These are phyloP conservation scores for Sarocladiaceae sp. DNA, from an alignment of 2,329 filamentous ascomycete genomes.

Conservation along the genomic window DNA sequence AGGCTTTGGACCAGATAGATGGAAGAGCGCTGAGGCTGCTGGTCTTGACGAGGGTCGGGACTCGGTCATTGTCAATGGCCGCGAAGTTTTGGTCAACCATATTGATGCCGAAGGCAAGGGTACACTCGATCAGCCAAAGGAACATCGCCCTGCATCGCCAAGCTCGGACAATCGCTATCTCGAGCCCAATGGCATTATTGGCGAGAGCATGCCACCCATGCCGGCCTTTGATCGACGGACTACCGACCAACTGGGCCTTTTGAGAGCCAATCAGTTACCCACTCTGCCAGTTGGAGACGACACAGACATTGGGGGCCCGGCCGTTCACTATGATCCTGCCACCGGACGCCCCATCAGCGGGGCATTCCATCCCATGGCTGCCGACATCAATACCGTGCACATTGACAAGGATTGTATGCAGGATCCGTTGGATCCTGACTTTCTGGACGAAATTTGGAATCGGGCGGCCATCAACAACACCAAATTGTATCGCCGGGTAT, in stretches of 20 bases:
- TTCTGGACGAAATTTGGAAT: constrained; percentile 87
- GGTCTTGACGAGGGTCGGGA: constrained; percentile 65
- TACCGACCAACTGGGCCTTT: constrained; percentile 64
- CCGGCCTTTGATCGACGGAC: constrained; percentile 55
- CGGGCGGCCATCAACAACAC: constrained; percentile 90
- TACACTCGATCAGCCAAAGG: constrained; percentile 42
- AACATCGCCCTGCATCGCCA: constrained; percentile 20
- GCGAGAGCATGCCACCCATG: constrained; percentile 54
- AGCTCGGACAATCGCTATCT: constrained; percentile 26
- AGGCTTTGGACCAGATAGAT: constrained; percentile 72
- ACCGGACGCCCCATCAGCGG: constrained; percentile 42
- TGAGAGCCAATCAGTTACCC: constrained; percentile 65
- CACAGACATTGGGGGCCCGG: constrained; percentile 75
- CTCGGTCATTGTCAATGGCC: constrained; percentile 61
- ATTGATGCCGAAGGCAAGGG: constrained; percentile 61
- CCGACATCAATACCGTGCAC: constrained; percentile 68
- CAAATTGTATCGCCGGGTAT: constrained; percentile 87
- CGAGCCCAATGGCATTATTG: constrained; percentile 31
- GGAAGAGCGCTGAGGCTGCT: constrained; percentile 60
- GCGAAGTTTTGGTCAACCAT: constrained; percentile 67
- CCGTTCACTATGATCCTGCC: constrained; percentile 48
- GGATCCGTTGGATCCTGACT: constrained; percentile 77
- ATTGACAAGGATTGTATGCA: constrained; percentile 91
- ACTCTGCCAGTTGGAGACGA: constrained; percentile 69
- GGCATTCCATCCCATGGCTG: constrained; percentile 47